phyloP scores from a whole-genome alignment of 768 basidiomycete genomes.

The Sistotremastrum niveocremeum region DNA sequence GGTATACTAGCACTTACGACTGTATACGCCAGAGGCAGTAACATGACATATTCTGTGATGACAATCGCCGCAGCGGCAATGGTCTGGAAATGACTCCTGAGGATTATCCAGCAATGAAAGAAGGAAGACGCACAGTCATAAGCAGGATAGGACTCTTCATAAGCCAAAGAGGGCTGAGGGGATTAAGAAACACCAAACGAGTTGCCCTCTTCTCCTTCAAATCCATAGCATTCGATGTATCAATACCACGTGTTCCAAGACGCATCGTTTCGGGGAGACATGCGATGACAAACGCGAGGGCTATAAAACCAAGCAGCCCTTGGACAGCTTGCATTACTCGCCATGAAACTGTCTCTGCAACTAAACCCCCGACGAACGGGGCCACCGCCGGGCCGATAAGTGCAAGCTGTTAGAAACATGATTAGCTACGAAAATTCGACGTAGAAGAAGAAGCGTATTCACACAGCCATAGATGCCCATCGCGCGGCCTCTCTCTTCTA shows the following conservation, averaged over 20 bases:
- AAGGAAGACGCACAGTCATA: slow-evolving; percentile 29
- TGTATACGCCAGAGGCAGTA: slow-evolving; percentile 53
- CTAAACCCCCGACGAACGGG: too few relatives aligned
- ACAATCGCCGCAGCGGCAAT: slow-evolving; percentile 22
- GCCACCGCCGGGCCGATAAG: too few relatives aligned
- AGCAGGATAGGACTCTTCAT: slow-evolving; percentile 49
- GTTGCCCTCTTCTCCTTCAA: slow-evolving; percentile 9
- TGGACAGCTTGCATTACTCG: slow-evolving; percentile 39
- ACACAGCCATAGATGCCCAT: slow-evolving; percentile 25
- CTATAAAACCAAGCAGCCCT: slow-evolving; percentile 25
- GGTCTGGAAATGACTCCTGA: slow-evolving; percentile 24
- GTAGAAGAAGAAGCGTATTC: slow-evolving; percentile 26
- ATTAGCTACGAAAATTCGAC: background rate
- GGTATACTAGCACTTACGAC: slow-evolving; percentile 25
- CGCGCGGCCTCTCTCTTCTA: slow-evolving; percentile 23
- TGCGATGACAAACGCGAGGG: slow-evolving; percentile 25
- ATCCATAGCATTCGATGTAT: slow-evolving; percentile 20
- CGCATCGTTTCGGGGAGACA: slow-evolving; percentile 56
- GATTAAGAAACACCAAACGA: slow-evolving; percentile 37
- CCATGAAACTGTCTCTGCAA: slow-evolving; percentile 31
- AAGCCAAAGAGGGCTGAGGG: slow-evolving; percentile 35
- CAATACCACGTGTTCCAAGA: slow-evolving; percentile 41
- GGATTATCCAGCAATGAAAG: background rate
- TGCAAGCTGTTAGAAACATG: too few relatives aligned
- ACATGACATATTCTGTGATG: slow-evolving; percentile 12